Evolutionary conservation across 768 basidiomycete genomes (phyloP), one percentile per base, ranked within the genome.

Genomic region (Exsudoporus frostii): DNA sequence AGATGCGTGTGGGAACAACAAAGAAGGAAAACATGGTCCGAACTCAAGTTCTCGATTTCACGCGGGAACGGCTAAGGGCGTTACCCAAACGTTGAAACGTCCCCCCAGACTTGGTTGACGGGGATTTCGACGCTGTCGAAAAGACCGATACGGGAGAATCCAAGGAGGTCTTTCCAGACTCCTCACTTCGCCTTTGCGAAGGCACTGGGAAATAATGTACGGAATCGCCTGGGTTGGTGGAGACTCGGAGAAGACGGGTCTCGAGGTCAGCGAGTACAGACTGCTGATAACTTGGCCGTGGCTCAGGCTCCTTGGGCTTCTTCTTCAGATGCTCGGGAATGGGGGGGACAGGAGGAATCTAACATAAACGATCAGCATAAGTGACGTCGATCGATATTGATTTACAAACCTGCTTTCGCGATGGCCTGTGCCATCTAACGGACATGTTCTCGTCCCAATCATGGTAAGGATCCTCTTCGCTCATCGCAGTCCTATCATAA

Each of bases 371-470:
- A 51, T 61, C 34, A 53, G 48, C 40, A 52, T 1, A 22, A 36
- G 32, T 25, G 24, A 19, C 13, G 25, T 48, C 5, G 39, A 48
- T 45, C 19, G 5, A 17, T 10, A 2, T 34, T 3, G 5, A 14
- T 42, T 25, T 9, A 68, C 67, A n/a, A 37, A 69, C 70, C 48
- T 45, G 55, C 38, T 65, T 71, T 15, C 25, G 44, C 5, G 34
- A 7, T 25, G 50, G 14, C 6, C 47, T 32, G 1, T 25, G 22
- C 46, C 57, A 44, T 40, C 65, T 60, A n/a, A 71, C 39, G 17
- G 68, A 71, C 54, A 70, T 59, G 51, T 70, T 71, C 32, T 70
- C 68, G 50, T 70, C 68, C 68, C 68, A 70, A 52, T 70, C 68
- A 14, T 70, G 68, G 33, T 66, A 71, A 3, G 68, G 68, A 56